Base-by-base conservation (phyloP, 2,329 filamentous ascomycete species). In the Arthroderma uncinatum region DNA sequence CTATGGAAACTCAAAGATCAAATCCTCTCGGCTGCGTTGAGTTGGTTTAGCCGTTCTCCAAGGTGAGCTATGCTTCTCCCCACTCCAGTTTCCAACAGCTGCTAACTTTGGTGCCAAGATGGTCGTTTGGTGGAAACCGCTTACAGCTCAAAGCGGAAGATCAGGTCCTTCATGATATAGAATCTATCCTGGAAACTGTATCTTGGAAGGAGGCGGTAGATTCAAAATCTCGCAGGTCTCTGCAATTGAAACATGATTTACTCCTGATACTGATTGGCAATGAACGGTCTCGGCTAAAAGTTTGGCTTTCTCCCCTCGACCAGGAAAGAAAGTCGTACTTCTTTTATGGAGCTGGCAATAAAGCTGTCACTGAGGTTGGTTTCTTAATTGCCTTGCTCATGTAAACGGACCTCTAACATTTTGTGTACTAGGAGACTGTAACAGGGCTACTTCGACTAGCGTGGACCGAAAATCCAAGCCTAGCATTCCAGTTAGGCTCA, bases 81-180 rank as follows among this genome's bases (percentile, higher is more conserved):
- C 21, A 36, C 42, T 40, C 37, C 3, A 47, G 7, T 4, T 16
- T 50, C 2, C n/a, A 56, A 34, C 9, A n/a, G 6, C 50, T 40
- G 37, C 53, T 62, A 57, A 62, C 55, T 67, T 61, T 67, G 56
- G 55, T 37, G 12, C 55, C 39, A 61, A 78, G 77, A 63, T 98
- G 93, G 92, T 95, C 93, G 0, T 97, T 93, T 71, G 93, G 93
- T 57, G 93, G 92, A 65, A 98, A 96, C 68, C 82, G 88, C 53
- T 75, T 98, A 14, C 93, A 98, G 68, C 78, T 97, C 54, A 97
- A 95, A 75, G 92, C 94, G 0, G 93, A 99, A 72, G 82, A 89
- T 34, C 86, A 86, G 62, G 76, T 95, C 16, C 79, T 97, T 39
- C 79, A 80, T 5, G 90, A 96, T 67, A 84, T 96, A 36, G 76